These are phyloP conservation scores for Cryptococcus sp. DNA, from an alignment of 1,284 basidiomycete genomes.

Conservation along the genomic window DNA sequence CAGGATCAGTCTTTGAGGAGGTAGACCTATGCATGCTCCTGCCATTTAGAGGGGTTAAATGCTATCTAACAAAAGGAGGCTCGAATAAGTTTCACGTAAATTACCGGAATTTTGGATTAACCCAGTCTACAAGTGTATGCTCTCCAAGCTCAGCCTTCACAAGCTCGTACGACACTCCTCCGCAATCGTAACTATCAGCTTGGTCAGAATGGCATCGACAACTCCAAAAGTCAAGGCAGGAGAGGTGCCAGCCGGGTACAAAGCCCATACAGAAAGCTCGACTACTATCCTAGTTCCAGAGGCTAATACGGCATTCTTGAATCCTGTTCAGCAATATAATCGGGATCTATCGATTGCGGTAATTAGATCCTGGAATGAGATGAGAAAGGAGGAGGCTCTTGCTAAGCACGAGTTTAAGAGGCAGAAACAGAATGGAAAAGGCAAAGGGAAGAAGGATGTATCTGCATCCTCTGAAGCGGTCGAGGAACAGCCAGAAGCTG, in stretches of 20 bases:
- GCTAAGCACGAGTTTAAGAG: constrained; percentile 49
- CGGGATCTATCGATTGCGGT: constrained; percentile 86
- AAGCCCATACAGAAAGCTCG: constrained; percentile 76
- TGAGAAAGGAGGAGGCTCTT: constrained; percentile 62
- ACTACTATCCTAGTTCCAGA: constrained; percentile 75
- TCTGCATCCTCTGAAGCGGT: constrained; percentile 1
- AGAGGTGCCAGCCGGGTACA: constrained; percentile 42
- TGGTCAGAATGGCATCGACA: no score
- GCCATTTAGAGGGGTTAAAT: no score
- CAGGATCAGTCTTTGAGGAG: no score
- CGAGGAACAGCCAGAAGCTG: background rate
- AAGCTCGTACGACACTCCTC: no score
- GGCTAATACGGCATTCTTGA: constrained; percentile 80
- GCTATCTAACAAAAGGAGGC: no score
- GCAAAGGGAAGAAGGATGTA: constrained; percentile 26
- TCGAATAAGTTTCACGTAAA: no score
- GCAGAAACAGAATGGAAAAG: constrained; percentile 35
- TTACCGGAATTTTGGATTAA: no score
- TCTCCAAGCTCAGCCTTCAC: no score
- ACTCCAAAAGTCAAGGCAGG: no score
- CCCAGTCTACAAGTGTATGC: no score
- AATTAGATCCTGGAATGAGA: constrained; percentile 70
- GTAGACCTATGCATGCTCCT: no score
- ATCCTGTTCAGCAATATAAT: constrained; percentile 99
- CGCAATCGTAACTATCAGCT: no score